Base-by-base conservation (phyloP, 1,284 basidiomycete genomes). In the Austroboletus olivaceoglutinosus region DNA sequence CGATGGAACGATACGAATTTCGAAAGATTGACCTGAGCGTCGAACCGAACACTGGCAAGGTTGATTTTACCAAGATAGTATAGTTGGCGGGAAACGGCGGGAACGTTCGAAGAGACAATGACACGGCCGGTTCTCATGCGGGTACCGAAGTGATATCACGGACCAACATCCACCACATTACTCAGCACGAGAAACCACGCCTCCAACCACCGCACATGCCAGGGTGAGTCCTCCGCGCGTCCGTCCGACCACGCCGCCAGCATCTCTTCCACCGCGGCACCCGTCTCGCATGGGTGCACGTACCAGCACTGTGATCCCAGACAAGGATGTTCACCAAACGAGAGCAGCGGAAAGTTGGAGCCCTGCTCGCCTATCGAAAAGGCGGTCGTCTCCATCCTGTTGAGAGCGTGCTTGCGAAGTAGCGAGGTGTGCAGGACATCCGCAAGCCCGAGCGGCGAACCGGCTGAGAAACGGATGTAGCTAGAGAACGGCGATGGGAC, bases 321-420 rank as follows among this genome's bases (percentile, higher is more conserved):
- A 3, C 76, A 81, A 0, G 89, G 91, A 61, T 93, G 91, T 51
- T 93, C 91, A 16, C 87, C 89, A 58, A 91, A 88, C 5, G 89
- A 89, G 13, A 93, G 69, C 27, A 92, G 67, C 16, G 91, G 88
- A 60, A 91, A 86, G 2, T 78, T 66, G 0, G 81, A 75, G 10
- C 65, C 68, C 1, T 76, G 73, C 13, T 71, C 65, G 25, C 75
- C 76, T 40, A 89, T 63, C 15, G 78, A 80, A 62, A 80, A 87
- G 4, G 75, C 60, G 16, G 79, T 80, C 27, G 66, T 60, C 42
- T 77, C 70, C 41, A 76, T 70, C 21, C 67, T 71, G 12, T 76
- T 72, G 25, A 83, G 69, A 4, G 72, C 67, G 47, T 72, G 65
- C 11, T 64, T 68, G 48, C 76, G 81, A 61, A 92, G 83, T 18